Base-by-base conservation (phyloP, 257 asterid genomes). In the Lithospermum erythrorhizon region DNA sequence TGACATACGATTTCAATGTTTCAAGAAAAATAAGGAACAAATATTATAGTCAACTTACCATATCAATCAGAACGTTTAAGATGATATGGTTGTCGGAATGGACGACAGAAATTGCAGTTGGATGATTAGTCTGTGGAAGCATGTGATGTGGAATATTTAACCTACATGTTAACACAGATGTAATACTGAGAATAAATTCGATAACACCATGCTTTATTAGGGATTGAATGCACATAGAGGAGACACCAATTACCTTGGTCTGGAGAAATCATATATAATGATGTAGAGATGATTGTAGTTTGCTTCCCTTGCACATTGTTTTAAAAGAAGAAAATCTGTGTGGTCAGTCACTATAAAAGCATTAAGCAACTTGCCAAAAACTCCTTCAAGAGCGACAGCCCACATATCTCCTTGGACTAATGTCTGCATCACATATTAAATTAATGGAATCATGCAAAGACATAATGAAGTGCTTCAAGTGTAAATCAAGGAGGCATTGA, bases 81-180 rank as follows among this genome's bases (percentile, higher is more conserved):
- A 91, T 89, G 0, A 87, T 80, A 63, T 86, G 76, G 70, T 78
- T 83, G 72, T 88, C 98, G 25, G 87, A 82, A 62, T 69, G 75
- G 62, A 91, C 49, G 55, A 81, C 86, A 49, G 95, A 86, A 65
- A 91, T 74, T 17, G 76, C 81, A 61, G 97, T 88, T 65, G 98
- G 97, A 72, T 86, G 85, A 63, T 70, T 71, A 64, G 97, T 91
- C 67, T 80, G 95, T 55, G 98, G 98, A 72, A 91, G 90, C 98
- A 88, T 91, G 80, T 84, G 94, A 32, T 64, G 61, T 45, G 98
- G 98, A 72, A 91, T 80, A 63, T 77, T 67, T 70, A 91, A 73
- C 82, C 98, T 90, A 81, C 74, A 64, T 65, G 69, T 3, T 41
- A 41, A 41, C 49, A 45, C 72, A 67, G 13, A 61, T 48, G 23